A percentile compares a stretch with the other conserved stretches of the same genome.
Evolutionary conservation across 2,329 filamentous ascomycete species (phyloP).

Genomic region (Colletotrichum eleusines): DNA sequence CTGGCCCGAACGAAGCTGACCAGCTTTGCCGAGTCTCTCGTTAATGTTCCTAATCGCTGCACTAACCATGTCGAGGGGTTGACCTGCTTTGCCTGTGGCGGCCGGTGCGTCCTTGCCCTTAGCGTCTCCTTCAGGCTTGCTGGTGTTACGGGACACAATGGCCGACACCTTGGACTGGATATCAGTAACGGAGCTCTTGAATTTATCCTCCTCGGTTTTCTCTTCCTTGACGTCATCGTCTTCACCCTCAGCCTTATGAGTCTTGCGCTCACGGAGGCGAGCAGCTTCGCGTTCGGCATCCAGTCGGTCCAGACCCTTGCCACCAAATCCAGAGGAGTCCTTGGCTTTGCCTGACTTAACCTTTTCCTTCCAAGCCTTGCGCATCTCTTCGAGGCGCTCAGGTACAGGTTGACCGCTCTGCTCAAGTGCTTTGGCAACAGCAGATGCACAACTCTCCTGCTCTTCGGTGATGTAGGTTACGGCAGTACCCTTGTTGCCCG

Average conservation of each 20-base stretch:
- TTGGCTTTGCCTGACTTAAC: conserved; percentile 94
- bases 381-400: conserved; percentile 73
- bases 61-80: conserved; percentile 86
- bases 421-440: conserved; percentile 91
- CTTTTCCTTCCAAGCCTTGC: conserved; percentile 84
- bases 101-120: conserved; percentile 60
- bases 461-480: conserved; percentile 94
- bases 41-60: conserved; percentile 95
- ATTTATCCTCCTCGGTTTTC: conserved; percentile 78
- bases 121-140: conserved; percentile 58
- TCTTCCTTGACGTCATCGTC: conserved; percentile 84
- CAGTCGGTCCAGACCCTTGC: conserved; percentile 91
- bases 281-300: conserved; percentile 92
- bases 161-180: conserved; percentile 73
- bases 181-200: conserved; percentile 74
- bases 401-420: conserved; percentile 90
- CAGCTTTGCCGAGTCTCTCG: conserved; percentile 87
- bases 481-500: conserved; percentile 93
- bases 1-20: conserved; percentile 89
- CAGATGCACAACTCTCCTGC: conserved; percentile 89
- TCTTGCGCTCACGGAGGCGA: conserved; percentile 86
- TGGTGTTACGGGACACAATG: conserved; percentile 65
- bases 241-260: conserved; percentile 88
- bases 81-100: conserved; percentile 61
- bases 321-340: conserved; percentile 90